Conservation (phyloP, 208 protist species). For the Crithidia brevicula region DNA sequence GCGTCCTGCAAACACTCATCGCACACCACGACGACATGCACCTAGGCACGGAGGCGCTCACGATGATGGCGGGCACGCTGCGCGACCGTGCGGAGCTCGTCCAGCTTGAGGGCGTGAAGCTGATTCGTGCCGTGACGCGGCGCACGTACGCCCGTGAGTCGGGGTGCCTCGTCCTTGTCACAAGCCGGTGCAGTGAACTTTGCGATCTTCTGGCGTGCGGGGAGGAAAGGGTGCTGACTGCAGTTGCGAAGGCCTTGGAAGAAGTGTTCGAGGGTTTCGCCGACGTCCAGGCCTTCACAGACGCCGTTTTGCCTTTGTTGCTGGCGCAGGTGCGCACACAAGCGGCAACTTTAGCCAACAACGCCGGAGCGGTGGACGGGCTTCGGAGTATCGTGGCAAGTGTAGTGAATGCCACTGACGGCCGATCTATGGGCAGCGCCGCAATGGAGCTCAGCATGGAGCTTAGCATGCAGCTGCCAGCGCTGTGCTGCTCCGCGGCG, state of each 20-base stretch:
- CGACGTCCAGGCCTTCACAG: background rate
- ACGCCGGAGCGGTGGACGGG: constrained; percentile 17
- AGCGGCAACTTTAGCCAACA: constrained; percentile 15
- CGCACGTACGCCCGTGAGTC: constrained; percentile 17
- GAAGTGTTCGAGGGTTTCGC: constrained; percentile 24
- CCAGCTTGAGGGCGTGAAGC: constrained; percentile 45
- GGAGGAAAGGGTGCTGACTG: constrained; percentile 14
- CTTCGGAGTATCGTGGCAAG: constrained; percentile 27
- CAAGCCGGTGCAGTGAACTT: constrained; percentile 15
- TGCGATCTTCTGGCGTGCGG: constrained; percentile 21
- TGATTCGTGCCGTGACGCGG: constrained; percentile 36
- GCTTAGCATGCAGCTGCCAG: constrained; percentile 20
- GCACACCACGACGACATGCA: constrained; percentile 26
- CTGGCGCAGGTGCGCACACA: constrained; percentile 23
- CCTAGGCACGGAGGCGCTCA: constrained; percentile 34
- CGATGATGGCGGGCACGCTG: constrained; percentile 18
- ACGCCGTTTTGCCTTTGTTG: constrained; percentile 19
- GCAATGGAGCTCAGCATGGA: constrained; percentile 16
- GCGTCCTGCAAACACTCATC: constrained; percentile 43
- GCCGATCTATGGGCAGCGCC: background rate
- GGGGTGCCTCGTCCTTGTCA: constrained; percentile 14
- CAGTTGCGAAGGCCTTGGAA: constrained; percentile 18
- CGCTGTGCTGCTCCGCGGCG: constrained; percentile 14
- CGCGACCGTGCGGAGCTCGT: constrained; percentile 53
- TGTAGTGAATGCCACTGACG: constrained; percentile 6